Evolutionary conservation across 2,329 filamentous ascomycete genomes (phyloP), one percentile per base, ranked within the genome.

Genomic region (Monilinia polystroma): DNA sequence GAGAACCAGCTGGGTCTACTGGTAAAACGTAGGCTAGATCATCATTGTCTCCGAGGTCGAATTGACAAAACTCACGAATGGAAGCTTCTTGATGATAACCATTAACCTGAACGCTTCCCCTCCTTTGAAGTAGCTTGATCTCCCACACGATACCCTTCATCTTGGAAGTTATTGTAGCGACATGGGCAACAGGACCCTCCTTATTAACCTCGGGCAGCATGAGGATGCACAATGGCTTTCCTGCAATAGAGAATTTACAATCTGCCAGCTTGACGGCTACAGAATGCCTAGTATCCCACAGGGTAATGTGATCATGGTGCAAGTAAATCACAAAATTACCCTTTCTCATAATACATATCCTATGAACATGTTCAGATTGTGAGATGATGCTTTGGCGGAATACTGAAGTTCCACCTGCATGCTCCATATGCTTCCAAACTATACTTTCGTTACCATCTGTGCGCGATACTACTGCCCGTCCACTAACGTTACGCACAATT

Each of bases 141-240:
- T 95, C 88, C 92, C 93, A 97, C 0, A 92, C 91, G 56, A 95
- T 81, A 0, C 93, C 92, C 65, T 86, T 84, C 80, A 92, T 88
- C 67, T 90, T 87, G 1, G 91, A 92, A 18, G 88, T 92, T 55
- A 97, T 86, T 0, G 90, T 93, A n/a, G 91, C 92, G 67, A 97
- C 84, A 75, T 96, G 91, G 2, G 85, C 85, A 26, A 84, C 78
- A 2, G 84, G 83, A 12, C 86, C 71, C 55, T 69, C 71, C 63
- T 73, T 80, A 57, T 85, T 82, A 10, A 82, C 81, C 68, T 89
- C 85, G 1, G 91, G 93, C 7, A 97, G 82, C 23, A 90, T 85
- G 29, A 97, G 81, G 38, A 97, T 82, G 75, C 92, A 96, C 0
- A 96, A 82, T 3, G 91, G 90, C 72, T 90, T 92, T 45, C 90